phyloP scores from a whole-genome alignment of 345 rosid species.

The Leavenworthia alabamica region DNA sequence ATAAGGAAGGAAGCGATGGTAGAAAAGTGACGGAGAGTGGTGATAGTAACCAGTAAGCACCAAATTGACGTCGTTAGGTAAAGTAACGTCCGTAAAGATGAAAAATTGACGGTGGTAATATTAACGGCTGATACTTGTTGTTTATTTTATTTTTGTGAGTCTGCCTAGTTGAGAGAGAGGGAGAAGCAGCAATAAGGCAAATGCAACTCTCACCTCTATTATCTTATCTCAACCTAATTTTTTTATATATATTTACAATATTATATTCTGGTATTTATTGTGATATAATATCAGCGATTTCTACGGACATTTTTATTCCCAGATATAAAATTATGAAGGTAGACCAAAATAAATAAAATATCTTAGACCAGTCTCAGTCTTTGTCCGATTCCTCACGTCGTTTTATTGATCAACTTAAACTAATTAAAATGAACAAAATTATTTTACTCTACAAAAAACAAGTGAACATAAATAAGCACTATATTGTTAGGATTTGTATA shows the following conservation, averaged over 20 bases:
- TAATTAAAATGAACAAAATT: too few species aligned
- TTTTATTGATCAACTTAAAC: not conserved
- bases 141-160: not conserved
- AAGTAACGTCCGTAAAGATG: slow-evolving; percentile 8
- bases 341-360: not conserved
- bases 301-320: slow-evolving; percentile 3
- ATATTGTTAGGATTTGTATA: not conserved
- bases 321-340: not conserved
- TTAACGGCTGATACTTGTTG: slow-evolving; percentile 16
- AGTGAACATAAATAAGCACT: not conserved
- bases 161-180: slow-evolving; percentile 4
- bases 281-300: slow-evolving; percentile 1
- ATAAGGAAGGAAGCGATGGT: slow-evolving; percentile 28
- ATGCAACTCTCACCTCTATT: slow-evolving; percentile 23
- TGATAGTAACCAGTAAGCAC: slow-evolving; percentile 5
- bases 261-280: not conserved
- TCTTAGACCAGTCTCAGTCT: not conserved
- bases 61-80: slow-evolving; percentile 27
- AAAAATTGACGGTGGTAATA: slow-evolving; percentile 5
- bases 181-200: slow-evolving; percentile 10
- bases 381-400: not conserved
- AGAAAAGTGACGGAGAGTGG: slow-evolving; percentile 11
- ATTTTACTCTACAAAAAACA: not conserved
- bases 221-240: slow-evolving; percentile 10
- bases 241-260: not conserved